These are phyloP conservation scores for Hypoxylon sp. DNA, from an alignment of 2,329 filamentous ascomycete species.

Conservation along the genomic window DNA sequence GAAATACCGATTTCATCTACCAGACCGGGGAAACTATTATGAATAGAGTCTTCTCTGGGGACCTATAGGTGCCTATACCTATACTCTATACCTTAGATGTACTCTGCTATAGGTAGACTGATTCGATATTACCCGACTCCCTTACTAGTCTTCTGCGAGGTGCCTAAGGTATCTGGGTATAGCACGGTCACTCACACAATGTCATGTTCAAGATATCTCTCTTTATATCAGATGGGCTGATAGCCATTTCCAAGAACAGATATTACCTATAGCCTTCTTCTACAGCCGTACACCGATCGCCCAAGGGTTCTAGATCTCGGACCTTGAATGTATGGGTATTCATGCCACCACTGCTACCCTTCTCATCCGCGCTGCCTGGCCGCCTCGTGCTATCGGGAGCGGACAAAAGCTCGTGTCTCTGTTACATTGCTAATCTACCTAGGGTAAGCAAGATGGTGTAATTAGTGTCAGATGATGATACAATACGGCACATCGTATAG, in stretches of 20 bases:
- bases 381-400: background rate
- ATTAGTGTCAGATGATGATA: constrained; percentile 3
- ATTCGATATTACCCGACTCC: too few relatives aligned
- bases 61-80: too few relatives aligned
- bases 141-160: too few relatives aligned
- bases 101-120: too few relatives aligned
- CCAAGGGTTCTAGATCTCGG: background rate
- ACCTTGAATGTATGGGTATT: background rate
- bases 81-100: too few relatives aligned
- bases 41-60: too few relatives aligned
- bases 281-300: background rate
- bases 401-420: background rate
- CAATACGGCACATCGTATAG: constrained; percentile 5
- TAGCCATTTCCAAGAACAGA: background rate
- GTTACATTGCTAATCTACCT: background rate
- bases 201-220: too few relatives aligned
- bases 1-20: background rate
- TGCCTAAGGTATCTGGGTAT: too few relatives aligned
- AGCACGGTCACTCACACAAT: too few relatives aligned
- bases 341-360: background rate
- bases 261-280: background rate
- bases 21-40: background rate
- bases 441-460: constrained; percentile 3
- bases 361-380: background rate
- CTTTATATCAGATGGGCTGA: too few relatives aligned